Base-by-base conservation (phyloP, 306 rosid species). In the Prunus mume region DNA sequence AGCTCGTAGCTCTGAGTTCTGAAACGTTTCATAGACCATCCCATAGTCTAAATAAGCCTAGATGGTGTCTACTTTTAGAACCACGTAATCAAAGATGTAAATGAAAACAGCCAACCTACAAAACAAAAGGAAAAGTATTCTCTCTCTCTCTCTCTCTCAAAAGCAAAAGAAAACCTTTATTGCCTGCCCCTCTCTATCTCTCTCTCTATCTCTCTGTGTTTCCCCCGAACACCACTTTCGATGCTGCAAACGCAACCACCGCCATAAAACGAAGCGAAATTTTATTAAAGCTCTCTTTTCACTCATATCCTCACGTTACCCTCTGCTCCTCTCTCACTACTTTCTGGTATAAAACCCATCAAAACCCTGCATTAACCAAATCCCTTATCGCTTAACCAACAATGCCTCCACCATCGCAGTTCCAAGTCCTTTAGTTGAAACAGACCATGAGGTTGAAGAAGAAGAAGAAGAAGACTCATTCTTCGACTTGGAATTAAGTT, bases 381-480 rank as follows among this genome's bases (percentile, higher is more conserved):
- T 19, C 52, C 51, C 19, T 15, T 51, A 32, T 41, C 51, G 12
- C 69, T 73, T 25, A 27, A 7, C 9, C 72, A 76, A 80, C 34
- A 58, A 83, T n/a, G 54, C 80, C 61, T 74, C 77, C 34, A 57
- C 65, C 76, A 67, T 65, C n/a, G 54, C 80, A 30, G 47, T 70
- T 14, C 83, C 95, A 30, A 80, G 79, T 27, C 82, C 87, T 25
- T 72, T 85, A 2, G 68, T 83, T 0, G 84, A 82, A 77, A 84
- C 86, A 30, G 84, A 86, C 72, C 71, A 32, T 3, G 88, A 74
- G 3, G 72, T 82, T 43, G 41, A 34, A 34, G 92, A 86, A 2
- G 88, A 84, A 41, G 98, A 94, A 30, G 92, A 86, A 2, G 88
- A 84, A 41, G 98, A 94, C 79, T 94, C 98, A 0, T 90, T 91